A percentile compares a stretch with the other conserved stretches of the same genome.
Evolutionary conservation across 1,139 yeast genomes (phyloP).

Genomic region (Protomyces inouyei): DNA sequence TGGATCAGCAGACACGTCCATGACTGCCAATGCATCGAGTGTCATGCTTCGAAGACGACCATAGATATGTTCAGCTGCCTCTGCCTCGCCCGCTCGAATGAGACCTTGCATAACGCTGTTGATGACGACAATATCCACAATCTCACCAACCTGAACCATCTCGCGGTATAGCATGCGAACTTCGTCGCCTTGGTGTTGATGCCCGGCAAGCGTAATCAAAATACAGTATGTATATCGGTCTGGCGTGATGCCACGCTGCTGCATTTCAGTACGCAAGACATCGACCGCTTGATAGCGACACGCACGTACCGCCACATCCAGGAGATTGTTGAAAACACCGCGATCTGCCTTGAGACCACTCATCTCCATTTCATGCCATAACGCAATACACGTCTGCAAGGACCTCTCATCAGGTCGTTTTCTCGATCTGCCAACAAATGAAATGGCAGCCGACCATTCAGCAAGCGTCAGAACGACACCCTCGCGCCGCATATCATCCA

Average conservation of each 20-base stretch:
- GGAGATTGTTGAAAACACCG: slow-evolving; percentile 20
- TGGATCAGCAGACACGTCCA: not conserved
- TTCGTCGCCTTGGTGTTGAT: slow-evolving; percentile 1
- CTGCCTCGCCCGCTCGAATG: slow-evolving; percentile 12
- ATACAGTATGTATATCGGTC: slow-evolving; percentile 24
- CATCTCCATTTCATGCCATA: slow-evolving; percentile 26
- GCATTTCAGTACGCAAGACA: slow-evolving; percentile 10
- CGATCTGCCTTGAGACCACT: slow-evolving; percentile 5
- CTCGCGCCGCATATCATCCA: slow-evolving; percentile 16
- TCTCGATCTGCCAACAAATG: slow-evolving; percentile 11
- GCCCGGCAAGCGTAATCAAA: not conserved
- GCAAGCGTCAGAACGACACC: not conserved
- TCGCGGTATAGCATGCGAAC: slow-evolving; percentile 3
- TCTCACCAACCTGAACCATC: slow-evolving; percentile 15
- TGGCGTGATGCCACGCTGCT: not conserved
- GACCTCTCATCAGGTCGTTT: not conserved
- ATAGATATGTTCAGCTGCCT: slow-evolving; percentile 20
- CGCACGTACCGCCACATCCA: slow-evolving; percentile 19
- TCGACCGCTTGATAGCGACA: slow-evolving; percentile 12
- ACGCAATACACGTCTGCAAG: not conserved
- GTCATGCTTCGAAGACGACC: not conserved
- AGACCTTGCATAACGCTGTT: slow-evolving; percentile 19
- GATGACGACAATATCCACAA: slow-evolving; percentile 22
- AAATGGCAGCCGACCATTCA: slow-evolving; percentile 14
- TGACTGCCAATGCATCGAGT: not conserved